Percentiles rank a stretch among this genome's conserved stretches.
phyloP scores from a whole-genome alignment of 2,329 filamentous ascomycete genomes.

The Akanthomyces dipterigenus region DNA sequence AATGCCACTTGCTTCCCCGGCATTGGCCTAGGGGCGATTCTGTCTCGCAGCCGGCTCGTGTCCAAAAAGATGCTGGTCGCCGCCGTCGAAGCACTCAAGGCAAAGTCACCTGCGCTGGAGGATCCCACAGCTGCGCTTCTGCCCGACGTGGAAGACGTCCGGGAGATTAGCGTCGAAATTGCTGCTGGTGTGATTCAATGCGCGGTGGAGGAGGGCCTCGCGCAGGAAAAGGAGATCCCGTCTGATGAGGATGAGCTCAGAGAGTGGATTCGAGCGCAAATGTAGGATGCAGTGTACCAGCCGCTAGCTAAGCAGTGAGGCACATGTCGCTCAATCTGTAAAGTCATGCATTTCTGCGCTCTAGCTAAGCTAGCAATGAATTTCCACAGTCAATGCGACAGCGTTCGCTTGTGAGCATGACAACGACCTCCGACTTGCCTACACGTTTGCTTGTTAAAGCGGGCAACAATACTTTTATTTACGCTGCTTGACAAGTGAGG shows the following conservation, averaged over 20 bases:
- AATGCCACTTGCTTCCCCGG: slow-evolving; percentile 82
- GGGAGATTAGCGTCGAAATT: slow-evolving; percentile 70
- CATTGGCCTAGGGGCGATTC: slow-evolving; percentile 72
- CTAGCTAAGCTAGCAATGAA: too few species aligned
- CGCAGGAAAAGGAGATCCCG: slow-evolving; percentile 60
- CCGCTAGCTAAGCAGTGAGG: slow-evolving; percentile 36
- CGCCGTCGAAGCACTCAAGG: slow-evolving; percentile 66
- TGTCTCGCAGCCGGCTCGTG: slow-evolving; percentile 59
- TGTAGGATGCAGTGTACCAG: slow-evolving; percentile 70
- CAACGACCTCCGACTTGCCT: too few species aligned
- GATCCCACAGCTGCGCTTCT: slow-evolving; percentile 61
- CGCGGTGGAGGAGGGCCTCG: slow-evolving; percentile 62
- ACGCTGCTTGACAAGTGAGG: too few species aligned
- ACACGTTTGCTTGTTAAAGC: too few species aligned
- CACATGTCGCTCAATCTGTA: not conserved
- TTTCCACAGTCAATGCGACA: too few species aligned
- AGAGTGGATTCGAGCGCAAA: slow-evolving; percentile 69
- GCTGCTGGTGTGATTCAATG: slow-evolving; percentile 67
- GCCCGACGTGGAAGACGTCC: slow-evolving; percentile 68
- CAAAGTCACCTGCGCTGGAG: slow-evolving; percentile 60
- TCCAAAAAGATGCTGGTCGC: slow-evolving; percentile 77
- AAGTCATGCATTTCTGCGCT: too few species aligned
- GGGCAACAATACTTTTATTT: too few species aligned
- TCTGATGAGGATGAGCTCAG: slow-evolving; percentile 47
- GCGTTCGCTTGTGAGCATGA: too few species aligned